phyloP scores from a whole-genome alignment of 1,284 basidiomycete genomes.

The Ganoderma leucocontextum region DNA sequence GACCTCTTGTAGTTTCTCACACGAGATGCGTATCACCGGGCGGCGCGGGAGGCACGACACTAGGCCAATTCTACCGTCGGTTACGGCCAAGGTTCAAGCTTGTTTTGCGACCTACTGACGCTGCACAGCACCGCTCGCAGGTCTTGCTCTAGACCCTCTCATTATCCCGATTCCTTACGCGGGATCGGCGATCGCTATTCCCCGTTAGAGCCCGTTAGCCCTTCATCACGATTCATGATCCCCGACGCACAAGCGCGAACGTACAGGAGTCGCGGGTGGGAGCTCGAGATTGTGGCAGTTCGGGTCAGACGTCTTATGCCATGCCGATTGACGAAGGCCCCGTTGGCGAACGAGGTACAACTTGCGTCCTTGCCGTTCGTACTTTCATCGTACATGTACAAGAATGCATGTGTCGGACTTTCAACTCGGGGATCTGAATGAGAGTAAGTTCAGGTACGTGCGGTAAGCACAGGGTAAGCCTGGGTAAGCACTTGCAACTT shows the following conservation, averaged over 20 bases:
- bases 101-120: neutral
- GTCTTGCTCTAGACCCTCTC: neutral
- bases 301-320: neutral
- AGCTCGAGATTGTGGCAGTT: neutral
- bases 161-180: neutral
- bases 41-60: neutral
- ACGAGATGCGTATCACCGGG: neutral
- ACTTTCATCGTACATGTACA: neutral
- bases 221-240: constrained; percentile 4
- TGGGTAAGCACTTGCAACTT: too few species aligned
- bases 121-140: neutral
- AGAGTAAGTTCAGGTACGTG: too few species aligned
- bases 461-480: too few species aligned
- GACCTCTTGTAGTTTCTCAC: neutral
- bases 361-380: neutral
- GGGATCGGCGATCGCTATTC: constrained; percentile 3
- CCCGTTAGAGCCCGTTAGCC: neutral
- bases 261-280: neutral
- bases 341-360: too few species aligned
- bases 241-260: neutral
- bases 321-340: too few species aligned
- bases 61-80: neutral
- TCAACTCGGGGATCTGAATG: neutral
- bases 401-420: neutral
- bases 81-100: neutral